Conservation (phyloP, 2,329 filamentous ascomycete species). For the Lecanicillium sp. region DNA sequence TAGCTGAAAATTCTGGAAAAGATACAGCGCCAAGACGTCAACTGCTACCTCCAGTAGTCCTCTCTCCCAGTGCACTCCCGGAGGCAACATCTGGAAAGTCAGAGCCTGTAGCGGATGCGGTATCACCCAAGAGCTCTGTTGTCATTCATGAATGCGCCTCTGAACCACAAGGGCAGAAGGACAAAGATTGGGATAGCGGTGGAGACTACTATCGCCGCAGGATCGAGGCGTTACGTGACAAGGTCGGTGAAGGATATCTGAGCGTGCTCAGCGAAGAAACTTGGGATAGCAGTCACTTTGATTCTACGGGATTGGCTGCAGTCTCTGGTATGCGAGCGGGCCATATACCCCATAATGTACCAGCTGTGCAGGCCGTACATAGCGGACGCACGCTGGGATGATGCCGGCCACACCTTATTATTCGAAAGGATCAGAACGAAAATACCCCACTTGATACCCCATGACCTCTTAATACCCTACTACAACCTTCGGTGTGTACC, state of each 20-base stretch:
- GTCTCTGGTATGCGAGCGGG: constrained; percentile 20
- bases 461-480: no score
- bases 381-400: constrained; percentile 44
- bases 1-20: no score
- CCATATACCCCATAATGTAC: constrained; percentile 21
- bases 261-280: constrained; percentile 75
- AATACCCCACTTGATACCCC: no score
- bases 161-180: constrained; percentile 27
- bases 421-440: no score
- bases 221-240: constrained; percentile 75
- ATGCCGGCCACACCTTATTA: constrained; percentile 8
- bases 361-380: constrained; percentile 39
- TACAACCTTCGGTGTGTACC: no score
- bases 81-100: no score
- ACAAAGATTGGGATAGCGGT: constrained; percentile 55
- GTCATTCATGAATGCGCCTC: constrained; percentile 10
- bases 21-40: constrained; percentile 23
- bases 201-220: constrained; percentile 80
- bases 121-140: no score
- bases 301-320: constrained; percentile 15
- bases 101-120: not conserved
- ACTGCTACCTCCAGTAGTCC: constrained; percentile 19
- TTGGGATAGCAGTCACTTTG: constrained; percentile 37
- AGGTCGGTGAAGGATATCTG: constrained; percentile 81
- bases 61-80: constrained; percentile 8